Evolutionary conservation across 352 stramenopile genomes (phyloP), one percentile per base, ranked within the genome.

Genomic region (Globisporangium canariense): DNA sequence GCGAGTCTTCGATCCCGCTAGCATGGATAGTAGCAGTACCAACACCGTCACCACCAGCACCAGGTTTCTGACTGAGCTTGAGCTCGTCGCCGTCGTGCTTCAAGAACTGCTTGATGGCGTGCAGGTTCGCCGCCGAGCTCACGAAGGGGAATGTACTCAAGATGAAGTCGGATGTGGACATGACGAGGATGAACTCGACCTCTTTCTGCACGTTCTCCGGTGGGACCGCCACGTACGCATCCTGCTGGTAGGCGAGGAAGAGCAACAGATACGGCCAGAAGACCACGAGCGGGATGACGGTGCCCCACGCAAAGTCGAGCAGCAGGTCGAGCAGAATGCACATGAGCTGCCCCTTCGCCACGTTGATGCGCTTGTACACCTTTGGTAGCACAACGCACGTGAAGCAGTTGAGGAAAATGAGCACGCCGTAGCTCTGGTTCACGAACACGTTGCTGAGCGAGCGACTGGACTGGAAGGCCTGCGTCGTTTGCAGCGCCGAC

Each of bases 381-480:
- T 58, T 58, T 38, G 76, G 64, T 43, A 77, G 67, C 4, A 71
- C 49, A 32, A 70, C 62, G 30, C 69, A 76, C n/a, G 54, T 40
- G 43, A 81, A 53, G 11, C 65, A 60, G 49, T 81, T 79, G 50
- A 77, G 50, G 50, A 66, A 74, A 2, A 77, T 68, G 9, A 74
- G 49, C 4, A 62, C 46, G 2, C 60, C 67, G 25, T 74, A 77
- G 28, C 65, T 64, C 55, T 77, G 67, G 49, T 74, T 77, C 25
- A 77, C 69, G 51, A 69, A 70, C 30, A 66, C 41, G 47, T 71
- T 73, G 56, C 70, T 74, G 14, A 76, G 41, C 14, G 69, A 43
- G 0, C 58, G n/a, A 34, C 70, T 74, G 9, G 66, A 73, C 20
- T 53, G 62, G 18, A 73, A 50, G 2, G 70, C 66, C 40, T 77